Percentiles rank a stretch among this genome's conserved stretches.
phyloP scores from a whole-genome alignment of 2,329 filamentous ascomycete genomes.

The Botryotinia convoluta region DNA sequence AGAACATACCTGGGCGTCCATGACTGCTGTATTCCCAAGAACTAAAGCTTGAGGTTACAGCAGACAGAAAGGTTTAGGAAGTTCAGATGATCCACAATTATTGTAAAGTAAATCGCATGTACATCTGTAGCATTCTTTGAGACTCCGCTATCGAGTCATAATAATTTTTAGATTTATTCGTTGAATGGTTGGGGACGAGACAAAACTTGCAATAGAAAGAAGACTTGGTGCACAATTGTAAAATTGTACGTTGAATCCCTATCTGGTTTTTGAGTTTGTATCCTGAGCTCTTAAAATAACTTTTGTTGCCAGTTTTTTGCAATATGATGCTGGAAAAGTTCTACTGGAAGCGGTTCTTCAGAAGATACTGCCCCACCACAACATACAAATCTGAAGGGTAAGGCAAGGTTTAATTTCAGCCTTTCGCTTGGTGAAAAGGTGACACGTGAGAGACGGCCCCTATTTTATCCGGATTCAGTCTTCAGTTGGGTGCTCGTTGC shows the following conservation, averaged over 20 bases:
- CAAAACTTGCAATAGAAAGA: neutral
- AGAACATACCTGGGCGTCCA: slow-evolving; percentile 37
- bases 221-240: neutral
- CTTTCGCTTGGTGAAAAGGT: slow-evolving; percentile 5
- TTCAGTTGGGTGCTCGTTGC: neutral
- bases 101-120: slow-evolving; percentile 23
- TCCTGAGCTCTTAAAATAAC: neutral
- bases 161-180: slow-evolving; percentile 19
- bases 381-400: neutral
- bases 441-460: slow-evolving; percentile 7
- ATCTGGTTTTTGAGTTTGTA: slow-evolving; percentile 1
- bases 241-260: neutral
- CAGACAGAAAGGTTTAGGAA: slow-evolving; percentile 2
- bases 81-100: slow-evolving; percentile 29
- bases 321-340: slow-evolving; percentile 17
- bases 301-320: neutral
- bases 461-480: slow-evolving; percentile 7
- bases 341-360: slow-evolving; percentile 12
- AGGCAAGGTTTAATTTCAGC: slow-evolving; percentile 19
- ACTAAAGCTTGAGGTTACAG: slow-evolving; percentile 20
- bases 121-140: slow-evolving; percentile 35
- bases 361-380: slow-evolving; percentile 18
- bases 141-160: slow-evolving; percentile 35
- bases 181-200: slow-evolving; percentile 23
- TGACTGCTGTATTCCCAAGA: slow-evolving; percentile 26